A percentile compares a stretch with the other conserved stretches of the same genome.
phyloP scores from a whole-genome alignment of 495 filamentous ascomycete species.

The Penicillium lividum region DNA sequence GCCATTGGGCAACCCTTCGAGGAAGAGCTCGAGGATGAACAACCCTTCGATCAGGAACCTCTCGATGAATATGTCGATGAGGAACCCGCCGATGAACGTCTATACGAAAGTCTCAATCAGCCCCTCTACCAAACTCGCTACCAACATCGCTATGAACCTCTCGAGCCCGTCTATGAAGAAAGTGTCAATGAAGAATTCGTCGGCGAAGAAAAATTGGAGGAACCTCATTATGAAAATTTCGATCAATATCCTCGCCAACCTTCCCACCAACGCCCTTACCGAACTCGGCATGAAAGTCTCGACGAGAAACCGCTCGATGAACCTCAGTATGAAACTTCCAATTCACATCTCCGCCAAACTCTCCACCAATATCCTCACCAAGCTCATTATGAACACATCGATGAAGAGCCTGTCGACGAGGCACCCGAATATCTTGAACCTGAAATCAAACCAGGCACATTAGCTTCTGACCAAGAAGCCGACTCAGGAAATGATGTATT shows the following conservation, averaged over 20 bases:
- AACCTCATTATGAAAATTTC: not conserved
- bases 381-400: not conserved
- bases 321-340: no score
- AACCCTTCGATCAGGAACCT: constrained; percentile 4
- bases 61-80: not conserved
- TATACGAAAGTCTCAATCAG: not conserved
- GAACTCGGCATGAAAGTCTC: not conserved
- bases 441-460: not conserved
- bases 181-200: not conserved
- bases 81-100: not conserved
- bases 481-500: not conserved
- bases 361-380: no score
- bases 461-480: not conserved
- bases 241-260: not conserved
- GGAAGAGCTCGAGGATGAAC: constrained; percentile 11
- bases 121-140: not conserved
- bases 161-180: not conserved
- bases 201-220: no score
- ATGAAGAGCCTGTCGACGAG: not conserved
- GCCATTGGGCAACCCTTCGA: constrained; percentile 3
- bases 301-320: constrained; percentile 7
- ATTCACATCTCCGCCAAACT: no score
- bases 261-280: not conserved
- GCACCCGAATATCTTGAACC: not conserved
- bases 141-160: not conserved